Base-by-base conservation (phyloP, 495 filamentous ascomycete genomes). In the Penicillium riverlandense region DNA sequence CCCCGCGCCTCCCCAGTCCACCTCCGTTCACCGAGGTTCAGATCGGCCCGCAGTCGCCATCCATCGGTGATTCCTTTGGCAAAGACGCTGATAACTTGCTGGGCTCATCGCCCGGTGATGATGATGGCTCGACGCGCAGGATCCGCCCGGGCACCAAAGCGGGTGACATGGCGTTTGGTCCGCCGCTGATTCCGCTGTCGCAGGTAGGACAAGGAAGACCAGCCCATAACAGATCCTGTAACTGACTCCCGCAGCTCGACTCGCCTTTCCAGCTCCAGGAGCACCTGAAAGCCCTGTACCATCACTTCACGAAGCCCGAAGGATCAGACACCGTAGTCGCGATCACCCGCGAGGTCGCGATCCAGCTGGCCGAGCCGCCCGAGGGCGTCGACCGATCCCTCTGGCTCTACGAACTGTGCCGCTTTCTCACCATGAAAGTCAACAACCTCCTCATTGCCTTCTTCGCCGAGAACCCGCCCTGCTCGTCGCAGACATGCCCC, bases 241-340 rank as follows among this genome's bases (percentile, higher is more conserved):
- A 40, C 62, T 70, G 38, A 69, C 50, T 31, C 5, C 43, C 29
- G 35, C 57, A 90, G 80, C 84, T 98, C 58, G 90, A 97, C 59
- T 95, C 90, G 8, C 85, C 92, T 43, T 98, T 98, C 59, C 92
- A 95, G 63, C 82, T 96, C n/a, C 92, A 96, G 62, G 92, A 98
- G 70, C 94, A 98, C 59, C 80, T 98, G 38, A 90, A 91, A 65
- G 86, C 94, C 11, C 80, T 97, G 9, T 85, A 96, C 66, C 77
- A 86, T 61, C 67, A 81, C 54, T 84, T 85, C 66, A 94, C 88
- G 1, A 78, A 79, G 50, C 73, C 80, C 44, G 62, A 73, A 43
- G 70, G 76, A 50, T 80, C 76, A 35, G 57, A 69, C 38, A 71
- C 59, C 9, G 76, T 74, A 3, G 59, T 75, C 38, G 81, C 91